Evolutionary conservation across 1,139 yeast species (phyloP).

Genomic region (Suhomyces kunorum): DNA sequence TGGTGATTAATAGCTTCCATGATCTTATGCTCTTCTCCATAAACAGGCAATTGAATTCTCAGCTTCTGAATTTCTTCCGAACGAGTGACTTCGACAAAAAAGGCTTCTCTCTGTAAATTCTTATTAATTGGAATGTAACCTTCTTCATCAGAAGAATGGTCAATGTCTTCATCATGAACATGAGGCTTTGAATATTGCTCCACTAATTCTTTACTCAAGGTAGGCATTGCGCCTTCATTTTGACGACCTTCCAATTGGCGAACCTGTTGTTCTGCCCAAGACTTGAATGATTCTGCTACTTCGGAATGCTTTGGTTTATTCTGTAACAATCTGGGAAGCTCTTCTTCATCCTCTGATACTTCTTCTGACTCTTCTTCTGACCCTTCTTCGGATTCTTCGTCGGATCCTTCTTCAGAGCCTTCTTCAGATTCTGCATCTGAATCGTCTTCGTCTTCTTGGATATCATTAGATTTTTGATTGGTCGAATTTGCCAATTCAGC

Average conservation of each 20-base stretch:
- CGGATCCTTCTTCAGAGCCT: conserved; percentile 42
- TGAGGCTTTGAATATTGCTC: conserved; percentile 43
- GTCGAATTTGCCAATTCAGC: conserved; percentile 43
- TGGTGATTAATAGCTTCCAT: conserved; percentile 97
- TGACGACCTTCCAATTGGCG: conserved; percentile 62
- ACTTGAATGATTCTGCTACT: conserved; percentile 51
- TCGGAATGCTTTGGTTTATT: conserved; percentile 46
- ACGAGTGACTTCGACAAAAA: conserved; percentile 68
- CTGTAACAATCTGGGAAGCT: conserved; percentile 36
- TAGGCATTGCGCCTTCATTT: conserved; percentile 47
- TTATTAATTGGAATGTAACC: conserved; percentile 58
- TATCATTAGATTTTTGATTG: conserved; percentile 25
- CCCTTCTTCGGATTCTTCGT: conserved; percentile 28
- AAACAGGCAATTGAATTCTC: conserved; percentile 81
- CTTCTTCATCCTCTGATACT: conserved; percentile 25
- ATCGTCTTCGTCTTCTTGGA: conserved; percentile 20
- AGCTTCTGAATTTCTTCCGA: conserved; percentile 62
- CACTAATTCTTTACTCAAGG: conserved; percentile 51
- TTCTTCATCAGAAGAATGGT: conserved; percentile 59
- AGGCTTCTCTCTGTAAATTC: conserved; percentile 58
- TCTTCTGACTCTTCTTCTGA: conserved; percentile 23
- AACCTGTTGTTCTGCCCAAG: conserved; percentile 62
- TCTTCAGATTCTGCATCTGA: conserved; percentile 21
- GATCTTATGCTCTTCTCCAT: conserved; percentile 84
- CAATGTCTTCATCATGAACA: conserved; percentile 62